Conservation (phyloP, 1,284 basidiomycete genomes). For the Cutaneotrichosporon sp. region DNA sequence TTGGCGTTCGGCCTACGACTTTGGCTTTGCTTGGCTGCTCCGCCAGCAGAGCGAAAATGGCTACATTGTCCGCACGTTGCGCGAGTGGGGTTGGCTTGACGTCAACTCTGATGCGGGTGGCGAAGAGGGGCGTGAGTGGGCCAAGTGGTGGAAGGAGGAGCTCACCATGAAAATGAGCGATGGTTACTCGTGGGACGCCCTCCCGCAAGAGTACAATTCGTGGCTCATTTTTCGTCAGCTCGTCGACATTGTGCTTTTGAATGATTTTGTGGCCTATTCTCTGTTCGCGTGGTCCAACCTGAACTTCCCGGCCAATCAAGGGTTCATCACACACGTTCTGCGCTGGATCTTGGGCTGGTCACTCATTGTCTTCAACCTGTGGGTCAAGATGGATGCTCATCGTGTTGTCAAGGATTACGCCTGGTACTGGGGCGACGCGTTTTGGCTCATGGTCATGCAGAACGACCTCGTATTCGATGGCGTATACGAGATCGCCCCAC, state of each 20-base stretch:
- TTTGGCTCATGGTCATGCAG: conserved; percentile 64
- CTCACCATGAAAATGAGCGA: conserved; percentile 92
- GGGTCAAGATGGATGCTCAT: conserved; percentile 98
- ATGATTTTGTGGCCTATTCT: conserved; percentile 92
- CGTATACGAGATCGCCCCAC: conserved; percentile 71
- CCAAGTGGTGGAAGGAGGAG: conserved; percentile 79
- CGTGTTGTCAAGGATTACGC: conserved; percentile 79
- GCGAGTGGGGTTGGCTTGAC: conserved; percentile 82
- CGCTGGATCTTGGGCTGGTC: conserved; percentile 82
- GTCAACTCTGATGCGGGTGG: conserved; percentile 40
- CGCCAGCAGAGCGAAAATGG: conserved; percentile 89
- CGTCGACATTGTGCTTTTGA: conserved; percentile 92
- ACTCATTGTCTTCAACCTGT: conserved; percentile 90
- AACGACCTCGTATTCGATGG: conserved; percentile 88
- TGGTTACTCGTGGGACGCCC: conserved; percentile 77
- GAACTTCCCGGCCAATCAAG: conserved; percentile 72
- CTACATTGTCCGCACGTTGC: conserved; percentile 82
- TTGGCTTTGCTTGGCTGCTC: conserved; percentile 86
- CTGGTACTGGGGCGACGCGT: conserved; percentile 99
- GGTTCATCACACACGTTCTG: conserved; percentile 66
- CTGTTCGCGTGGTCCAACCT: conserved; percentile 91
- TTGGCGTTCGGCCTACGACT: conserved; percentile 89
- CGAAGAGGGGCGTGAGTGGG: conserved; percentile 58
- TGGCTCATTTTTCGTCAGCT: conserved; percentile 54
- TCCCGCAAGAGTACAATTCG: conserved; percentile 48